Conservation (phyloP, 75 land plant genomes). For the Adiantum capillusveneris region DNA sequence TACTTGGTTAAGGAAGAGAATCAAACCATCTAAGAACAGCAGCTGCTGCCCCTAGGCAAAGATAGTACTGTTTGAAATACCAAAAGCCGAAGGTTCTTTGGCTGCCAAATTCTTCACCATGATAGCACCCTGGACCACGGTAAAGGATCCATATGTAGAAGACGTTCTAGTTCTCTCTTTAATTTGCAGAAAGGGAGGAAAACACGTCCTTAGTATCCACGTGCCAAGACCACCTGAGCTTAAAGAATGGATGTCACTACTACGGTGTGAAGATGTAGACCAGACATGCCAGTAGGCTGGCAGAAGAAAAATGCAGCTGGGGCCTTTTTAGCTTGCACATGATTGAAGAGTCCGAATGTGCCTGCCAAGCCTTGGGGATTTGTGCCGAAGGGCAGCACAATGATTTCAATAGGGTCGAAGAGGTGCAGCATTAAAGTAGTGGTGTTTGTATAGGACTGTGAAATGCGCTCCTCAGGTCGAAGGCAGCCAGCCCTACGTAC, state of each 20-base stretch:
- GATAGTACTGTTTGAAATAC: constrained; percentile 87
- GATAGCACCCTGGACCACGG: constrained; percentile 54
- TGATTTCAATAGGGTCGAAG: constrained; percentile 78
- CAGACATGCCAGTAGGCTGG: too few species aligned
- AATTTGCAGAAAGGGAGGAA: neutral
- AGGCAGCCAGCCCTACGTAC: constrained; percentile 97
- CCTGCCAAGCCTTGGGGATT: constrained; percentile 79
- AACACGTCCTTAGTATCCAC: constrained; percentile 65
- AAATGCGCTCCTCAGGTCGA: constrained; percentile 84
- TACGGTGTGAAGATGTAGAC: too few species aligned
- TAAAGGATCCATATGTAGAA: too few species aligned
- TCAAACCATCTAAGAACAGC: constrained; percentile 76
- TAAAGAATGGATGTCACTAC: too few species aligned
- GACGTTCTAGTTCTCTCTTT: too few species aligned
- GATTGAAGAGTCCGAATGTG: constrained; percentile 55
- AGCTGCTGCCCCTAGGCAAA: constrained; percentile 91
- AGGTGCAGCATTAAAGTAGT: constrained; percentile 78
- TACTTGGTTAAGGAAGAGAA: too few species aligned
- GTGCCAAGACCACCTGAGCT: constrained; percentile 69
- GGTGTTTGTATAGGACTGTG: constrained; percentile 92
- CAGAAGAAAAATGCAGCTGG: neutral
- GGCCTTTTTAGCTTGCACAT: neutral
- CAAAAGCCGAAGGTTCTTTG: constrained; percentile 59
- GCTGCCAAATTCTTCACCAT: constrained; percentile 74
- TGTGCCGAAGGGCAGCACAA: constrained; percentile 60